Percentiles rank a stretch among this genome's conserved stretches.
phyloP scores from a whole-genome alignment of 441 rosid species.

The Raphanus hybrid region DNA sequence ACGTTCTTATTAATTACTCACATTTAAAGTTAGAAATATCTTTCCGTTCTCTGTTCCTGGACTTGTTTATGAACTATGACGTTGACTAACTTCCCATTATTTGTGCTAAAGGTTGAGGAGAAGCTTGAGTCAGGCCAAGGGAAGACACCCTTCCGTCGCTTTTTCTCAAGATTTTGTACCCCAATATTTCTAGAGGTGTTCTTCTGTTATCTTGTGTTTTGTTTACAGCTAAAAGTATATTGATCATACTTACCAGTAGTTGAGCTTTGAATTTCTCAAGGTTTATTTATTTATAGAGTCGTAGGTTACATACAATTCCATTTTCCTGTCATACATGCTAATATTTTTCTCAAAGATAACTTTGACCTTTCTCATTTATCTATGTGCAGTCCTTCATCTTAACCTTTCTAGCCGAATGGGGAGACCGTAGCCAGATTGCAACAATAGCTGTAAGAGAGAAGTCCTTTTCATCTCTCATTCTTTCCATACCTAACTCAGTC shows the following conservation, averaged over 20 bases:
- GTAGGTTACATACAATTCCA: not conserved
- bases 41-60: not conserved
- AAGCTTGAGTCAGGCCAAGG: constrained; percentile 93
- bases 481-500: not conserved
- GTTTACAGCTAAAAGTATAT: not conserved
- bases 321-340: not conserved
- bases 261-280: not conserved
- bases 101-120: constrained; percentile 82
- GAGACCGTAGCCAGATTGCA: constrained; percentile 99
- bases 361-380: constrained; percentile 4
- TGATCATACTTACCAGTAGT: not conserved
- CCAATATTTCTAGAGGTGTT: constrained; percentile 96
- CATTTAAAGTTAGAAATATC: not conserved
- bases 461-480: not conserved
- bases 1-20: not conserved
- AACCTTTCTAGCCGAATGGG: constrained; percentile 99
- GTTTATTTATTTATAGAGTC: not conserved
- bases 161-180: constrained; percentile 93
- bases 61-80: constrained; percentile 5
- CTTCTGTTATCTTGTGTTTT: not conserved
- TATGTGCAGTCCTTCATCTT: constrained; percentile 82
- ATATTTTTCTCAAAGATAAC: constrained; percentile 5
- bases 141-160: constrained; percentile 76
- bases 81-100: constrained; percentile 20
- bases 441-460: constrained; percentile 90